A percentile compares a stretch with the other conserved stretches of the same genome.
These are phyloP conservation scores for Epichloe brachyelytri DNA, from an alignment of 2,329 filamentous ascomycete species.

Conservation along the genomic window DNA sequence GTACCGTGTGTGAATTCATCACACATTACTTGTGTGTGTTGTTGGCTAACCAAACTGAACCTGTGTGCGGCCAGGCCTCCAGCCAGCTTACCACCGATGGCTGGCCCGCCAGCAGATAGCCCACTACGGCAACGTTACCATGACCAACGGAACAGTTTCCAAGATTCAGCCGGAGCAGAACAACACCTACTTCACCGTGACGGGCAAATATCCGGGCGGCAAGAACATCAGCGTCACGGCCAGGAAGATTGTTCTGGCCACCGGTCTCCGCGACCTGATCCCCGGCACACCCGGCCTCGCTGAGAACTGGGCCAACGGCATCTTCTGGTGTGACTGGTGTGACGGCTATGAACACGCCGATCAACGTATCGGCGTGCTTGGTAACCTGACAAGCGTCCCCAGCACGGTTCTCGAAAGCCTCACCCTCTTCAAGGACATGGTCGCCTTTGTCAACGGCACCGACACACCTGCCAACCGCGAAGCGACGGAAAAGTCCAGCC, in stretches of 20 bases:
- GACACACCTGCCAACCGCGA: conserved; percentile 31
- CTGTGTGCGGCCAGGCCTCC: conserved; percentile 28
- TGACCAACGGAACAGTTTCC: conserved; percentile 40
- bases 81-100: conserved; percentile 40
- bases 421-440: conserved; percentile 41
- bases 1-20: not conserved
- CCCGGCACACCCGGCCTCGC: conserved; percentile 39
- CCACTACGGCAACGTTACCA: conserved; percentile 34
- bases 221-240: conserved; percentile 25
- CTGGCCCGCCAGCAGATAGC: conserved; percentile 39
- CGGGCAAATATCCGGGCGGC: conserved; percentile 9
- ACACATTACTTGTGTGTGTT: not conserved
- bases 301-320: conserved; percentile 45
- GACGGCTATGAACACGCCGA: conserved; percentile 50
- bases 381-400: conserved; percentile 29
- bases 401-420: conserved; percentile 36
- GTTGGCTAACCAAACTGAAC: not conserved
- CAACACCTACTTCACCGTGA: conserved; percentile 33
- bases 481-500: conserved; percentile 24
- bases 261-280: conserved; percentile 41
- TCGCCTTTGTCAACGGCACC: conserved; percentile 48
- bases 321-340: conserved; percentile 54
- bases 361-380: conserved; percentile 42
- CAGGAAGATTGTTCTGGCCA: conserved; percentile 43
- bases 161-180: conserved; percentile 25